A percentile compares a stretch with the other conserved stretches of the same genome.
Evolutionary conservation across 75 land plant genomes (phyloP).

Genomic region (Azolla pinnata): DNA sequence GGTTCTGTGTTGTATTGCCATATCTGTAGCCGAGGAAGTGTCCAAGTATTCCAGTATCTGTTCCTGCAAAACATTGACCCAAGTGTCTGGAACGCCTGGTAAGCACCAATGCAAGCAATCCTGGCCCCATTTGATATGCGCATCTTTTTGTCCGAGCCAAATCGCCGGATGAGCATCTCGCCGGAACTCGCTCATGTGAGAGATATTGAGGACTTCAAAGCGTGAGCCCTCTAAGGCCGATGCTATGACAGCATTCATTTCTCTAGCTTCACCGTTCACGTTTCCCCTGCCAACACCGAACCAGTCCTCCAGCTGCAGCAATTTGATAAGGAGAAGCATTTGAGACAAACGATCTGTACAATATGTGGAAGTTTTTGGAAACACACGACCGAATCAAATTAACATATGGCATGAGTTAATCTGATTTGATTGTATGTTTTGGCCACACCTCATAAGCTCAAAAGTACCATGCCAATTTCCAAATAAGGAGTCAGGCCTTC

Average conservation of each 20-base stretch:
- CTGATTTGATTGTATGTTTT: too few species aligned
- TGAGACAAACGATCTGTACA: too few species aligned
- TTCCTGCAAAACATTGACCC: conserved; percentile 70
- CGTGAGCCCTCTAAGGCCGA: conserved; percentile 38
- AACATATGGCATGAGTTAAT: too few species aligned
- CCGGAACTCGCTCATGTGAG: conserved; percentile 80
- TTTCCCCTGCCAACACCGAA: conserved; percentile 71
- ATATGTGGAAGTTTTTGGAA: too few species aligned
- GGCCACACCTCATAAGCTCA: too few species aligned
- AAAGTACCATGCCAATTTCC: too few species aligned
- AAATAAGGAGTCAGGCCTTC: too few species aligned
- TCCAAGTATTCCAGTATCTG: conserved; percentile 30
- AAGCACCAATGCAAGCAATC: conserved; percentile 99
- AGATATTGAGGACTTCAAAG: conserved; percentile 56
- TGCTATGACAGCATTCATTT: conserved; percentile 46
- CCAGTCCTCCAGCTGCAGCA: conserved; percentile 65
- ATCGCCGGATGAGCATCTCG: conserved; percentile 94
- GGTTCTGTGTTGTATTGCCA: too few species aligned
- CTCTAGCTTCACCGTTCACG: conserved; percentile 78
- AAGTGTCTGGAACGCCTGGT: conserved; percentile 89
- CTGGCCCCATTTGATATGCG: conserved; percentile 87
- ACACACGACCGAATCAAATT: too few species aligned
- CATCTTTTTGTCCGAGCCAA: conserved; percentile 88
- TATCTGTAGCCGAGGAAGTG: too few species aligned
- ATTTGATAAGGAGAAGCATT: too few species aligned